Conservation (phyloP, 805 yeast genomes). For the Jamesozyma piceae region DNA sequence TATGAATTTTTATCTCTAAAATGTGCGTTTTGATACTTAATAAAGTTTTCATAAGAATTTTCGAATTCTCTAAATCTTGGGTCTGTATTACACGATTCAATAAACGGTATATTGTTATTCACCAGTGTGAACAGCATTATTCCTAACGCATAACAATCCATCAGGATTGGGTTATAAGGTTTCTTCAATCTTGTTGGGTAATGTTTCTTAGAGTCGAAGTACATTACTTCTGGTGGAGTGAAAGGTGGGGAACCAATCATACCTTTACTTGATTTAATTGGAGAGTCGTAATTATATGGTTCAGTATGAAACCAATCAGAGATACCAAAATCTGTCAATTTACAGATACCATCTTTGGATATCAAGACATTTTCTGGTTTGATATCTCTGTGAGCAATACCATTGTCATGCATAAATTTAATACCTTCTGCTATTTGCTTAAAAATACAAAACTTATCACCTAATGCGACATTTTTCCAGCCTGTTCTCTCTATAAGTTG, state of each 20-base stretch:
- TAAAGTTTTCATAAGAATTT: constrained; percentile 37
- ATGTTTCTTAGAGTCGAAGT: constrained; percentile 28
- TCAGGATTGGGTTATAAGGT: constrained; percentile 53
- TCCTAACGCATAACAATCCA: constrained; percentile 72
- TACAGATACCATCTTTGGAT: constrained; percentile 51
- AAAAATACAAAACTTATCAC: constrained; percentile 55
- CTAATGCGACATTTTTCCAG: constrained; percentile 46
- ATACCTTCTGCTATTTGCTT: constrained; percentile 60
- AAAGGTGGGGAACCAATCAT: constrained; percentile 77
- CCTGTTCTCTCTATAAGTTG: constrained; percentile 45
- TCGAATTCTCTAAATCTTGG: constrained; percentile 49
- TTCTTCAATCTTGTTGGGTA: constrained; percentile 28
- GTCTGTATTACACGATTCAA: constrained; percentile 39
- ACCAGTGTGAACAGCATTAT: constrained; percentile 54
- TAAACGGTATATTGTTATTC: constrained; percentile 54
- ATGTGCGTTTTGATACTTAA: constrained; percentile 35
- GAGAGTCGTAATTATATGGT: constrained; percentile 42
- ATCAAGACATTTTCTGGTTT: constrained; percentile 67
- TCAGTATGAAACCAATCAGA: constrained; percentile 53
- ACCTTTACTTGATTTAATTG: constrained; percentile 31
- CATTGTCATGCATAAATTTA: constrained; percentile 53
- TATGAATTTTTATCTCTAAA: constrained; percentile 40
- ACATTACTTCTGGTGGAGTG: constrained; percentile 69
- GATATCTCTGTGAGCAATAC: constrained; percentile 63
- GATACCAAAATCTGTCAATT: constrained; percentile 71